Percentiles rank a stretch among this genome's conserved stretches.
Conservation (phyloP, 2,329 filamentous ascomycete genomes). For the Fusarium luffae region DNA sequence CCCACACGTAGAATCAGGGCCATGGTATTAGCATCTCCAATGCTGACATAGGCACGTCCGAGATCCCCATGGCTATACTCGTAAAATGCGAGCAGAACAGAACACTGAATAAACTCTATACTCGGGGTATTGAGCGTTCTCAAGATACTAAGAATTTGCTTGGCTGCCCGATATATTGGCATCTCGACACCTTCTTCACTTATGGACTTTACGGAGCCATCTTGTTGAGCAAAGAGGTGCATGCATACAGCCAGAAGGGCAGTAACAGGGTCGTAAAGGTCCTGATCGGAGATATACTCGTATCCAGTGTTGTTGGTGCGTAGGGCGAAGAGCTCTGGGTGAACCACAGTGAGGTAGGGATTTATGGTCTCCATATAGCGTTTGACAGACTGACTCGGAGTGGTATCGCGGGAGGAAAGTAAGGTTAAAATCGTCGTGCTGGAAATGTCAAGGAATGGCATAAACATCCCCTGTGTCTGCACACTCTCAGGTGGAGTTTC, state of each 20-base stretch:
- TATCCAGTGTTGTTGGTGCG: constrained; percentile 28
- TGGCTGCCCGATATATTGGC: constrained; percentile 52
- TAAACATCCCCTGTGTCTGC: constrained; percentile 39
- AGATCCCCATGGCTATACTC: constrained; percentile 58
- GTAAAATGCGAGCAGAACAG: constrained; percentile 54
- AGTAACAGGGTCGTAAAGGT: constrained; percentile 43
- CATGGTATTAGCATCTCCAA: constrained; percentile 54
- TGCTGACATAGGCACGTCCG: constrained; percentile 55
- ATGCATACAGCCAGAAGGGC: constrained; percentile 56
- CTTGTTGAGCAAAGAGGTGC: constrained; percentile 52
- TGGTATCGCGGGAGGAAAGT: constrained; percentile 45
- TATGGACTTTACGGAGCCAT: constrained; percentile 48
- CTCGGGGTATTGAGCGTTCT: constrained; percentile 50
- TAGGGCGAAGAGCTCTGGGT: constrained; percentile 52
- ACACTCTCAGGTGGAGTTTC: constrained; percentile 29
- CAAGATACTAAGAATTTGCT: constrained; percentile 52
- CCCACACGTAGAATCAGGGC: constrained; percentile 50
- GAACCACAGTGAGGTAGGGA: constrained; percentile 55
- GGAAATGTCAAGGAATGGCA: constrained; percentile 49
- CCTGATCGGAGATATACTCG: constrained; percentile 10
- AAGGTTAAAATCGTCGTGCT: constrained; percentile 53
- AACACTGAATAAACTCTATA: constrained; percentile 55
- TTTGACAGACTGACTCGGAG: constrained; percentile 50
- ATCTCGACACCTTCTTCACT: constrained; percentile 50
- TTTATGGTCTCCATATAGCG: constrained; percentile 55